Evolutionary conservation across 805 yeast species (phyloP).

Genomic region (Teunomyces tritomae): DNA sequence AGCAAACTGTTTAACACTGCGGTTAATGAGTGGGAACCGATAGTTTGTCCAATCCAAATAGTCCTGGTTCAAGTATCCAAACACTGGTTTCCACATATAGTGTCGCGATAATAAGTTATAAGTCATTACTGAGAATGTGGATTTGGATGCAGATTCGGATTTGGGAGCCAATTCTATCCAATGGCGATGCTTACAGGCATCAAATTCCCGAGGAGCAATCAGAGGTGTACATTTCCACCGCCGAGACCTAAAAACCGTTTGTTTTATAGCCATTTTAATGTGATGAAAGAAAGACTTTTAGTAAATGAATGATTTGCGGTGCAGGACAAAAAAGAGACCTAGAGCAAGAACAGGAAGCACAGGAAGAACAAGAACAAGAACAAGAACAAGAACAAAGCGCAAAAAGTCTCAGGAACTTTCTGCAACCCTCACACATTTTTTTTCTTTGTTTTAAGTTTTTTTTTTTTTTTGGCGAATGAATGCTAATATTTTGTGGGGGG

Average conservation of each 20-base stretch:
- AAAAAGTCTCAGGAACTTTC: too few relatives aligned
- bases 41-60: constrained; percentile 48
- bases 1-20: constrained; percentile 34
- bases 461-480: too few relatives aligned
- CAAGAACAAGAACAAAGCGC: too few relatives aligned
- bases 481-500: too few relatives aligned
- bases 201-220: constrained; percentile 11
- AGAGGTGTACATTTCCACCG: neutral
- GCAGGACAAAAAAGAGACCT: too few relatives aligned
- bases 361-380: too few relatives aligned
- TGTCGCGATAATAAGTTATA: constrained; percentile 51
- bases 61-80: constrained; percentile 46
- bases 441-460: too few relatives aligned
- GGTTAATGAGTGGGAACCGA: constrained; percentile 36
- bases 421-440: too few relatives aligned
- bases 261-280: too few relatives aligned
- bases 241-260: neutral
- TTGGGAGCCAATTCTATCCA: constrained; percentile 17
- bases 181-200: constrained; percentile 20
- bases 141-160: neutral
- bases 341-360: too few relatives aligned
- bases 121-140: constrained; percentile 30
- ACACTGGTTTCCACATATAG: constrained; percentile 60
- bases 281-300: neutral
- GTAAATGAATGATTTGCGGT: too few relatives aligned